A percentile compares a stretch with the other conserved stretches of the same genome.
phyloP scores from a whole-genome alignment of 345 rosid genomes.

The Eucalyptus sideroxylon region DNA sequence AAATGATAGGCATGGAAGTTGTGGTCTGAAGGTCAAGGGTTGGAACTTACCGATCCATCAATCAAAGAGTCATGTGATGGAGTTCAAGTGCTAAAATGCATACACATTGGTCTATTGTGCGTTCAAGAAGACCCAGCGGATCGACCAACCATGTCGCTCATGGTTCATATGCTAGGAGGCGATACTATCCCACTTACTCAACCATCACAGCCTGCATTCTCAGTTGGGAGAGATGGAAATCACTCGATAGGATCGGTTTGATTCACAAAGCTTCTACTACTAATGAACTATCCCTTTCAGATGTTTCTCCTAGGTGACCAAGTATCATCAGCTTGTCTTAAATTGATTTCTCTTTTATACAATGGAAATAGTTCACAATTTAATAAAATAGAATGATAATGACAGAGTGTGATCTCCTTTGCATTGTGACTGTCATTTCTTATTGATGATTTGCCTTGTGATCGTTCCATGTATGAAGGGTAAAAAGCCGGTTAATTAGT shows the following conservation, averaged over 20 bases:
- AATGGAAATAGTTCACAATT: background rate
- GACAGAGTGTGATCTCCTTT: background rate
- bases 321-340: background rate
- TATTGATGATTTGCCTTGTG: background rate
- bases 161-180: background rate
- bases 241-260: background rate
- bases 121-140: background rate
- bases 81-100: background rate
- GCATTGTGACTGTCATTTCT: background rate
- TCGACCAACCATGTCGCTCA: background rate
- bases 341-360: background rate
- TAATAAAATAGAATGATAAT: background rate
- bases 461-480: background rate
- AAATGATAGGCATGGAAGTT: background rate
- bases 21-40: background rate
- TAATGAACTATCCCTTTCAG: background rate
- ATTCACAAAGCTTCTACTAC: background rate
- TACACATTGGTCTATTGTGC: background rate
- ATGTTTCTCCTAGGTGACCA: background rate
- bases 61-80: background rate
- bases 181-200: background rate
- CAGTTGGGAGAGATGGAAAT: background rate
- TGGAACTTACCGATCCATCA: background rate
- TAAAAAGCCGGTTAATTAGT: background rate
- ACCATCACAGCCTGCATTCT: constrained; percentile 14